phyloP scores from a whole-genome alignment of 1,139 yeast species.

The Sugiyamaella xylanicola region DNA sequence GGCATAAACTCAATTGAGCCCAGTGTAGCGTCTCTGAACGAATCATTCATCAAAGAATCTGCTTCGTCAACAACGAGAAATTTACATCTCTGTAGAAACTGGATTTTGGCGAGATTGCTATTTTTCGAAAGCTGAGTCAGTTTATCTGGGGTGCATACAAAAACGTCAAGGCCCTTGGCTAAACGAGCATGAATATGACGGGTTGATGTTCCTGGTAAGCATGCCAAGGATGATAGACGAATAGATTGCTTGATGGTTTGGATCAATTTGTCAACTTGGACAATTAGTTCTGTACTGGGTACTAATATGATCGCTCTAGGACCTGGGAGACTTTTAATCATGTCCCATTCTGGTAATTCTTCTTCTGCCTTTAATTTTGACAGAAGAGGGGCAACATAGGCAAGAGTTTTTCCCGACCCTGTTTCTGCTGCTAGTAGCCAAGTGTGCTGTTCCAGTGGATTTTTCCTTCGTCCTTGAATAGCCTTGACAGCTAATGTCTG shows the following conservation, averaged over 20 bases:
- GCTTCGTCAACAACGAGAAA: slow-evolving; percentile 91
- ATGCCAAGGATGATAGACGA: background rate
- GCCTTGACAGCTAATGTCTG: slow-evolving; percentile 61
- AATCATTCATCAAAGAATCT: slow-evolving; percentile 84
- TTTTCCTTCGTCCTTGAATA: slow-evolving; percentile 44
- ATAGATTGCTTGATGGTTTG: slow-evolving; percentile 7
- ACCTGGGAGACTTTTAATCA: slow-evolving; percentile 45
- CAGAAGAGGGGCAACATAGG: slow-evolving; percentile 75
- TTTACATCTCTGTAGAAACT: slow-evolving; percentile 41
- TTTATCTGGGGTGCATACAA: slow-evolving; percentile 76
- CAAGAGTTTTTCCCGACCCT: slow-evolving; percentile 95
- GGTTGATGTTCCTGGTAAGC: background rate
- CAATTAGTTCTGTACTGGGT: slow-evolving; percentile 88
- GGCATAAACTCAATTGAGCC: slow-evolving; percentile 47
- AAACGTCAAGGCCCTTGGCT: slow-evolving; percentile 63
- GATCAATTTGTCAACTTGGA: slow-evolving; percentile 67
- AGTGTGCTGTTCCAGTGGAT: slow-evolving; percentile 50
- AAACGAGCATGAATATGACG: slow-evolving; percentile 1
- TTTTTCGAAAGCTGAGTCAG: slow-evolving; percentile 26
- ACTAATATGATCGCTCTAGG: slow-evolving; percentile 66
- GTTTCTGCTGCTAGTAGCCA: slow-evolving; percentile 94
- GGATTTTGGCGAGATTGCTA: slow-evolving; percentile 25
- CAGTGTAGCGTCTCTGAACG: slow-evolving; percentile 69
- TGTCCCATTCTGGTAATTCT: slow-evolving; percentile 33
- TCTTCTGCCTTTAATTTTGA: slow-evolving; percentile 60